Evolutionary conservation across 768 basidiomycete species (phyloP), one percentile per base, ranked within the genome.

Genomic region (Lactarius evosmus): DNA sequence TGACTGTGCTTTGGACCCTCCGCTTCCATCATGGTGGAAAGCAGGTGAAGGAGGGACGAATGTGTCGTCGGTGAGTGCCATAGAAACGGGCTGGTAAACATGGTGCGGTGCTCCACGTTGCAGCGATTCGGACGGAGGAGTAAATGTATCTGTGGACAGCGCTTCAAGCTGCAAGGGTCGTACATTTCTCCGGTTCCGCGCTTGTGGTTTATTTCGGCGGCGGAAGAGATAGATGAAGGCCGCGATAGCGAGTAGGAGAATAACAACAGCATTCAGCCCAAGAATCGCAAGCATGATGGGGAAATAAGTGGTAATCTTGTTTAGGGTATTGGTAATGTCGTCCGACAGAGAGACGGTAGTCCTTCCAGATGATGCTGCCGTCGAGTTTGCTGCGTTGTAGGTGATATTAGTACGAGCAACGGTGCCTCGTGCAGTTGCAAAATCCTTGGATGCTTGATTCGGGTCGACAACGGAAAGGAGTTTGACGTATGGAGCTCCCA

Each of bases 401-500:
- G 87, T 89, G 72, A 91, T 89, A 73, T 88, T 88, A 12, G 78
- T 81, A 54, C 78, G 77, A 12, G 89, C 77, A 19, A 76, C 77
- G 61, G 87, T 87, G 49, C 91, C 91, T 32, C 92, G 87, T 52
- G 74, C 71, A 29, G 78, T 69, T 70, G 86, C 85, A 75, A 93
- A 94, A 60, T 89, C 88, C 52, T 75, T 70, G 17, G 89, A 91
- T 25, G 89, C 91, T 58, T 83, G 71, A 69, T 85, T 77, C 22
- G 91, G 85, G 71, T 91, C 80, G 65, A 89, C 74, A 58, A 91
- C 79, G 16, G 89, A 76, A 65, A 91, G 79, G 41, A 94, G 75
- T 74, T 87, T 86, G 76, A 94, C 82, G 72, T 89, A 91, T 5
- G 92, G 92, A 71, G 86, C 74, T 44, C 89, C 90, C 85, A 86